Base-by-base conservation (phyloP, 768 basidiomycete genomes). In the Coprinopsis marcescibilis region DNA sequence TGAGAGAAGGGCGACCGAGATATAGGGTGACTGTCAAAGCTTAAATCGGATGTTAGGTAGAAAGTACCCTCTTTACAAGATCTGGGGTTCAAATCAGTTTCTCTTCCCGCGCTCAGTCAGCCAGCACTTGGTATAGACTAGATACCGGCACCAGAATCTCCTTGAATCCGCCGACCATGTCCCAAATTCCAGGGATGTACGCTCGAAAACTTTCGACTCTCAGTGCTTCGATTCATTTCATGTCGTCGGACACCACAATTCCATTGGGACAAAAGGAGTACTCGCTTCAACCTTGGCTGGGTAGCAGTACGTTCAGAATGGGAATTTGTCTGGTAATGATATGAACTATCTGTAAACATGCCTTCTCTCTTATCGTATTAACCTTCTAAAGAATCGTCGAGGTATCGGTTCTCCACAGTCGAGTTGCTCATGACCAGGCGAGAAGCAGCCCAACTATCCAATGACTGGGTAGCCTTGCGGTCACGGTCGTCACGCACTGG, bases 401-500 rank as follows among this genome's bases (percentile, higher is more conserved):
- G 35, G 35, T 36, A 10, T 17, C 35, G 8, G 8, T 6, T 6
- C 6, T 17, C 7, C 7, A 12, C 35, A 17, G 6, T 7, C 15
- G 15, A 17, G 15, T 6, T 17, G n/a, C n/a, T 32, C 8, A n/a
- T 8, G 29, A 32, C 8, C 19, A 43, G 41, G 41, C 21, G 17
- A 43, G 26, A 7, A 17, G 30, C n/a, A n/a, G 30, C n/a, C 10
- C 10, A 32, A n/a, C 10, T 32, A 32, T 32, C 8, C 30, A 32
- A 32, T n/a, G n/a, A 32, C 8, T 8, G n/a, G 10, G n/a, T 32
- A 51, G 42, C 33, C 33, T 27, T 41, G 43, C 36, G 32, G 42
- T 37, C 39, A 20, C 14, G 32, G 21, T 20, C 26, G 14, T 25
- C 35, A 17, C 45, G 47, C 60, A 36, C 51, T 50, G n/a, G 95